These are phyloP conservation scores for Silene vulgaris DNA, from an alignment of 179 eudicot species.

Conservation along the genomic window DNA sequence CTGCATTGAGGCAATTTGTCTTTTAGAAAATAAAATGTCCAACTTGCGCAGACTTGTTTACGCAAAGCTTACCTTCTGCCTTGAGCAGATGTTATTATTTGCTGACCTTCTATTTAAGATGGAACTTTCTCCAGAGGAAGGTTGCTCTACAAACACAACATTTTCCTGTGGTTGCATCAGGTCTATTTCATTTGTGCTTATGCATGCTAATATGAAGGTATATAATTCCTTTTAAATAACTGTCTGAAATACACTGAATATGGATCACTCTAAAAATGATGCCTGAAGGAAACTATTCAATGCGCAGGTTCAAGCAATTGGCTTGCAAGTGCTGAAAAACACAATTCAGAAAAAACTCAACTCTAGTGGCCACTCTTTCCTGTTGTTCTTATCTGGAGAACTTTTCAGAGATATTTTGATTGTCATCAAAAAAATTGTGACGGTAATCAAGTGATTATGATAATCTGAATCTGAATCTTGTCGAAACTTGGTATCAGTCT, in stretches of 20 bases:
- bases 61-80: slow-evolving; percentile 76
- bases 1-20: slow-evolving; percentile 60
- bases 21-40: slow-evolving; percentile 50
- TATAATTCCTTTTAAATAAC: slow-evolving; percentile 15
- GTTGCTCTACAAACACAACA: slow-evolving; percentile 42
- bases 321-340: slow-evolving; percentile 71
- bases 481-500: slow-evolving; percentile 20
- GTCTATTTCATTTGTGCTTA: slow-evolving; percentile 49
- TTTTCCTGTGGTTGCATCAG: slow-evolving; percentile 41
- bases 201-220: slow-evolving; percentile 66
- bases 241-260: background rate
- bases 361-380: slow-evolving; percentile 46
- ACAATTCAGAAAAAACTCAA: slow-evolving; percentile 47
- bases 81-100: slow-evolving; percentile 52
- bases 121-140: slow-evolving; percentile 36
- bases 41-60: slow-evolving; percentile 49
- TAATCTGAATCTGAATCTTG: slow-evolving; percentile 3
- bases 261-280: slow-evolving; percentile 4
- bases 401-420: slow-evolving; percentile 46
- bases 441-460: slow-evolving; percentile 41
- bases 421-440: slow-evolving; percentile 42
- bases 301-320: slow-evolving; percentile 71
- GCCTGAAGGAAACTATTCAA: slow-evolving; percentile 13
- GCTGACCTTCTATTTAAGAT: slow-evolving; percentile 55
- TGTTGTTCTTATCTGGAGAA: slow-evolving; percentile 62